phyloP scores from a whole-genome alignment of 768 basidiomycete genomes.

The Strobilomyces echinocephalus region DNA sequence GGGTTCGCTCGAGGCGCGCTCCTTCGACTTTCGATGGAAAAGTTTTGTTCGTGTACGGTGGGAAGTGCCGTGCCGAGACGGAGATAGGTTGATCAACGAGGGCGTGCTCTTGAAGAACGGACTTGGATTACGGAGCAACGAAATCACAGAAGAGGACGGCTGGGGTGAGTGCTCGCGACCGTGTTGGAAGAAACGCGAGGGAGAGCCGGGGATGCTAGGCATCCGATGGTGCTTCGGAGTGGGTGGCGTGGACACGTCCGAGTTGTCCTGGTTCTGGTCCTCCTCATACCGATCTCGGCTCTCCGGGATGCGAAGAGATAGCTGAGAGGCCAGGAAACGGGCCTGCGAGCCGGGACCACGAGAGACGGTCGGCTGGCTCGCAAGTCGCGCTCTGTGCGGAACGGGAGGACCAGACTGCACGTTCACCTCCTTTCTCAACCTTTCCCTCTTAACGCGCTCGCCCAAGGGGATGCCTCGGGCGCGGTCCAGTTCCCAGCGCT shows the following conservation, averaged over 20 bases:
- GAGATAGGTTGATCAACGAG: slow-evolving; percentile 28
- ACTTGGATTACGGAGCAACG: slow-evolving; percentile 31
- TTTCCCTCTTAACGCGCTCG: slow-evolving; percentile 35
- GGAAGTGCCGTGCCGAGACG: slow-evolving; percentile 29
- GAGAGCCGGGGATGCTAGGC: slow-evolving; percentile 28
- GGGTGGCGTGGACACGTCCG: slow-evolving; percentile 30
- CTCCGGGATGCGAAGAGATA: slow-evolving; percentile 32
- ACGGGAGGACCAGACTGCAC: slow-evolving; percentile 14
- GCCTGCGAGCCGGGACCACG: slow-evolving; percentile 27
- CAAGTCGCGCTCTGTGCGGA: slow-evolving; percentile 28
- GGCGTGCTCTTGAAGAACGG: slow-evolving; percentile 34
- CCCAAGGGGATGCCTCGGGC: slow-evolving; percentile 40
- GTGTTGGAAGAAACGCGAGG: slow-evolving; percentile 31
- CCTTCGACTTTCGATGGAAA: slow-evolving; percentile 33
- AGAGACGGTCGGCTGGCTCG: slow-evolving; percentile 26
- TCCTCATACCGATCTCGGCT: slow-evolving; percentile 30
- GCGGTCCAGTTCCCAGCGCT: slow-evolving; percentile 43
- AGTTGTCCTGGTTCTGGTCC: slow-evolving; percentile 28
- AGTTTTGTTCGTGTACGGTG: slow-evolving; percentile 29
- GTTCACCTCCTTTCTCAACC: slow-evolving; percentile 31
- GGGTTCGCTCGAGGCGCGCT: slow-evolving; percentile 31
- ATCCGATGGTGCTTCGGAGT: slow-evolving; percentile 31
- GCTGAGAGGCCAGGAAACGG: slow-evolving; percentile 31
- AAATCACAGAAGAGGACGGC: slow-evolving; percentile 33
- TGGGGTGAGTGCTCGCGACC: slow-evolving; percentile 30